Evolutionary conservation across 163 green algal species (phyloP), one percentile per base, ranked within the genome.

Genomic region (Chloroidium sp.): DNA sequence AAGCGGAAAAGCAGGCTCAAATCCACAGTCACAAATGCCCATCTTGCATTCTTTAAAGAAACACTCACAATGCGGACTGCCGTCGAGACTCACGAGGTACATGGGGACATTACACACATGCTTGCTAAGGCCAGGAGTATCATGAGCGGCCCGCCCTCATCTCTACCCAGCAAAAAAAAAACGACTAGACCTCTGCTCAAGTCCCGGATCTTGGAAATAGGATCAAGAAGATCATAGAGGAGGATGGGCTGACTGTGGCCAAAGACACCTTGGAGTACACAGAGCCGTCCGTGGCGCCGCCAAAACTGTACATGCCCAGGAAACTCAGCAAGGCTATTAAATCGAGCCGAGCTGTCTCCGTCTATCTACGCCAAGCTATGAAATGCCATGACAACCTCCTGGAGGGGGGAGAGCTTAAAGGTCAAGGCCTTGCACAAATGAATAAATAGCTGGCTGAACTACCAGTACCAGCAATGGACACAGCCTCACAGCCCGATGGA

Each of bases 361-460:
- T 36, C 36, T 36, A 36, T 36, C 36, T 36, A 36, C 36, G 36
- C 36, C 36, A 36, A 36, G 36, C 36, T 36, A 36, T 36, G 36
- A 36, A 36, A 36, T 36, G 36, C 36, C 36, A 36, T 36, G 36
- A 36, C 36, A 36, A 36, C 36, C 36, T 72, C 64, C 8, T 72
- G 64, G 64, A 72, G 8, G 64, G 8, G 64, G 6, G 8, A 10
- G 64, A n/a, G 6, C 64, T 72, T 72, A 13, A 89, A 89, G 67
- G 62, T 76, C 0, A 61, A 82, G 1, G 85, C 83, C 2, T 69
- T 57, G 2, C 81, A 89, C 57, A 75, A 13, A 0, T 72, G 86
- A 2, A 76, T 76, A 13, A 89, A 89, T 68, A 83, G 87, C 14
- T n/a, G 87, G 0, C 74, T 88, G 0, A 84, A 84, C 62, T 6